phyloP scores from a whole-genome alignment of 179 eudicot species.

The Beta lomatogona region DNA sequence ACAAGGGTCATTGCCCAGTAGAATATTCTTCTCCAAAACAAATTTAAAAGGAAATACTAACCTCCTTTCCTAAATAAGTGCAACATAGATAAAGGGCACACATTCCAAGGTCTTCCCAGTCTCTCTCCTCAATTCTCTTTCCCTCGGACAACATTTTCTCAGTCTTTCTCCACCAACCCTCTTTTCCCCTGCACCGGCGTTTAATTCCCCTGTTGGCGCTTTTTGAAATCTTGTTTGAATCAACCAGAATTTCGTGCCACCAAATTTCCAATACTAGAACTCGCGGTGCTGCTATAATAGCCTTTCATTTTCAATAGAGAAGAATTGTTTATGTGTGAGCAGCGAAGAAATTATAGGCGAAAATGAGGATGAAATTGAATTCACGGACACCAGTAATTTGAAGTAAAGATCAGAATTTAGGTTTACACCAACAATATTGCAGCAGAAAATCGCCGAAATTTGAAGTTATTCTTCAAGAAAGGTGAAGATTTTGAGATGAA shows the following conservation, averaged over 20 bases:
- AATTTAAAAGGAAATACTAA: too few relatives aligned
- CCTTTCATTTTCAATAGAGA: neutral
- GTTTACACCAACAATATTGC: neutral
- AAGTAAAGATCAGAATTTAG: neutral
- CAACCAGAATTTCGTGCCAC: slow-evolving; percentile 44
- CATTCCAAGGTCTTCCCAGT: too few relatives aligned
- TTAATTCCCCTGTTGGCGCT: neutral
- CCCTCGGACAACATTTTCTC: too few relatives aligned
- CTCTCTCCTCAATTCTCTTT: too few relatives aligned
- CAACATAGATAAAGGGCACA: too few relatives aligned
- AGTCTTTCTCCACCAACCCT: too few relatives aligned
- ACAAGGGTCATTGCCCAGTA: too few relatives aligned
- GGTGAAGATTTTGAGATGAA: neutral
- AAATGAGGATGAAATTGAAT: neutral
- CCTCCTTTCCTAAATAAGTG: too few relatives aligned
- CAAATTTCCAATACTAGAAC: slow-evolving; percentile 27
- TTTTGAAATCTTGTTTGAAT: neutral
- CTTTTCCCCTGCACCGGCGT: too few relatives aligned
- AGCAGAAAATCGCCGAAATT: neutral
- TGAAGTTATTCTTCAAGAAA: too few relatives aligned
- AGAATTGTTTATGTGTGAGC: neutral
- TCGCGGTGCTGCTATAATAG: neutral
- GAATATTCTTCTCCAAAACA: too few relatives aligned
- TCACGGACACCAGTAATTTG: neutral
- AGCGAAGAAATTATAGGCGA: neutral